Evolutionary conservation across 2,329 filamentous ascomycete genomes (phyloP).

Genomic region (Neonectria coccinea): DNA sequence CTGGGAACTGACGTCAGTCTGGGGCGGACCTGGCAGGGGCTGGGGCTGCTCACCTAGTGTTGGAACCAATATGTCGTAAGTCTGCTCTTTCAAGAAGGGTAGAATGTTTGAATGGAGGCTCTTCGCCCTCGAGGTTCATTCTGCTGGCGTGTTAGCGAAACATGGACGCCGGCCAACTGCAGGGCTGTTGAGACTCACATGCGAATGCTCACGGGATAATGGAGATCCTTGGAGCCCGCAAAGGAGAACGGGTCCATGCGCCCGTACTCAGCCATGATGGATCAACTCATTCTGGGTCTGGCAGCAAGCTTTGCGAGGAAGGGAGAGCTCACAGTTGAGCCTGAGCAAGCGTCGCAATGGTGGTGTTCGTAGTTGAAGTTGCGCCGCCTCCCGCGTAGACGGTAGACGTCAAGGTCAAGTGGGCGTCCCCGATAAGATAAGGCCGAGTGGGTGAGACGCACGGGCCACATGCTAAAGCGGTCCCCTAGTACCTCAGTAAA

Average conservation of each 20-base stretch:
- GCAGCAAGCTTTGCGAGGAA: background rate
- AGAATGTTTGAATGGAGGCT: constrained; percentile 63
- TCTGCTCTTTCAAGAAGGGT: constrained; percentile 82
- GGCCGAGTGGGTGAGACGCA: constrained; percentile 2
- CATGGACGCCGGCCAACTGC: background rate
- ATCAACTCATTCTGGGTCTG: constrained; percentile 46
- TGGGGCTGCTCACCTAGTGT: constrained; percentile 69
- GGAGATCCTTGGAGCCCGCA: constrained; percentile 86
- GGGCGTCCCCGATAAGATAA: constrained; percentile 30
- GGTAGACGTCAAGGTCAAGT: constrained; percentile 12
- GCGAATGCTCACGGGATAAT: constrained; percentile 76
- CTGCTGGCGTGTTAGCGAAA: constrained; percentile 48
- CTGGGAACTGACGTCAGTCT: constrained; percentile 57
- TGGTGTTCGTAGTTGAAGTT: constrained; percentile 6
- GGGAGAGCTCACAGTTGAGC: constrained; percentile 2
- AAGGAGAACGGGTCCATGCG: constrained; percentile 96
- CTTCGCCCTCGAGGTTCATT: constrained; percentile 61
- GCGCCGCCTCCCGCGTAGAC: constrained; percentile 4
- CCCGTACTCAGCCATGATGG: constrained; percentile 54
- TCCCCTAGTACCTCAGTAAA: no score
- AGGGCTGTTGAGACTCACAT: constrained; percentile 58
- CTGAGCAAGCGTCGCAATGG: constrained; percentile 18
- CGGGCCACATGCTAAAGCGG: background rate
- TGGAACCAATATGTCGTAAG: constrained; percentile 88
- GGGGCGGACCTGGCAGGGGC: background rate